These are phyloP conservation scores for Nakaseomyces kungkrabaensis DNA, from an alignment of 1,139 yeast species.

Conservation along the genomic window DNA sequence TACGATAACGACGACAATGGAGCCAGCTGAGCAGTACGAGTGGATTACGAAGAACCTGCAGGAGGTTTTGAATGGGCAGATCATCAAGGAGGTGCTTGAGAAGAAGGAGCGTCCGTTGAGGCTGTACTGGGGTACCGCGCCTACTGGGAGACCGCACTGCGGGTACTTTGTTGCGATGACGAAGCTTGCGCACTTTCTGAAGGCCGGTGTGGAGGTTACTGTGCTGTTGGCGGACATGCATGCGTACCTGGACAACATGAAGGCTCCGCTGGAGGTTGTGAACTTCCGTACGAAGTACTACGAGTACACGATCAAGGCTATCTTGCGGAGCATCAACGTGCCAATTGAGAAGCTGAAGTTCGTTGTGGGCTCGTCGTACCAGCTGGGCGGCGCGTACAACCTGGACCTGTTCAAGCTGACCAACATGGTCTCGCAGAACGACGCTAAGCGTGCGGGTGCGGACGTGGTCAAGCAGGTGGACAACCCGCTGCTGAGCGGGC, in stretches of 20 bases:
- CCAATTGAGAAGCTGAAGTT: slow-evolving; percentile 83
- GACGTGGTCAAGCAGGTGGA: slow-evolving; percentile 98
- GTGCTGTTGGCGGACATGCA: slow-evolving; percentile 94
- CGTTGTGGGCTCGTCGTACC: slow-evolving; percentile 83
- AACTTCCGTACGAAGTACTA: slow-evolving; percentile 83
- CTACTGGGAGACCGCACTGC: slow-evolving; percentile 97
- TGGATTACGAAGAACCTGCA: slow-evolving; percentile 80
- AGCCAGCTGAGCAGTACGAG: slow-evolving; percentile 57
- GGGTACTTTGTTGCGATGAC: slow-evolving; percentile 98
- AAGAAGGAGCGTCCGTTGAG: slow-evolving; percentile 72
- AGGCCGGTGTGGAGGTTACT: slow-evolving; percentile 92
- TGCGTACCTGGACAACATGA: slow-evolving; percentile 96
- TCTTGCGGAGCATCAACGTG: slow-evolving; percentile 75
- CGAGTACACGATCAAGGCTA: slow-evolving; percentile 71
- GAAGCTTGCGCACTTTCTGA: slow-evolving; percentile 85
- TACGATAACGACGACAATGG: not conserved
- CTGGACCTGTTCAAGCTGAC: slow-evolving; percentile 81
- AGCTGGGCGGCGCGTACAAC: slow-evolving; percentile 65
- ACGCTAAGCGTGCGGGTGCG: slow-evolving; percentile 98
- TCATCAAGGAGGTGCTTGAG: slow-evolving; percentile 75
- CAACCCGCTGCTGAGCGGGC: slow-evolving; percentile 85
- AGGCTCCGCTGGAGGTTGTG: slow-evolving; percentile 92
- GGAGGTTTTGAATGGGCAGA: slow-evolving; percentile 82
- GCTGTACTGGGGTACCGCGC: slow-evolving; percentile 94
- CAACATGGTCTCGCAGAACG: slow-evolving; percentile 81